Evolutionary conservation across 1,284 basidiomycete species (phyloP), one percentile per base, ranked within the genome.

Genomic region (Apiotrichum brassicae): DNA sequence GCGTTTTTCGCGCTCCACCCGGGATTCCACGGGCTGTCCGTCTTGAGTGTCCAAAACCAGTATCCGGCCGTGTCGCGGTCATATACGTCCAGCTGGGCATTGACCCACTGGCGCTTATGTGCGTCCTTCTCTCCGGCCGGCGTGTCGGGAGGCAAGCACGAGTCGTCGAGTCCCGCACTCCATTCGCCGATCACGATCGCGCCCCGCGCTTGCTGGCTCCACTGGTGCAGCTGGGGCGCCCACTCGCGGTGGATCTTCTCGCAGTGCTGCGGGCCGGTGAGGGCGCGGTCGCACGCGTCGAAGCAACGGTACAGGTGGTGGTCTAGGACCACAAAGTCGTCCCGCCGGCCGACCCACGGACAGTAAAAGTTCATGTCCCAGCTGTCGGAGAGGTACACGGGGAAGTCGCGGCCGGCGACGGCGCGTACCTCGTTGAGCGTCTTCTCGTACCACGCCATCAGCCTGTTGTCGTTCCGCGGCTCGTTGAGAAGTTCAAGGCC

Each of bases 41-140:
- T 89, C 76, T 85, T 88, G 67, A 82, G 85, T 35, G 87, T 90
- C 90, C 89, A 94, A 71, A 86, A 92, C 74, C 83, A 92, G 79
- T 81, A 87, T 3, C 89, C 89, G 0, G 80, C 82, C 50, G 85
- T 84, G 30, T 74, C 66, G 47, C 72, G 68, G 56, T 90, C 85
- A 57, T 80, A 91, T 30, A 86, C 59, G 19, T 77, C 78, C 47
- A 90, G 72, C 70, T 93, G 82, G 11, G 86, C 82, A 16, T 76
- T 68, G 4, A 85, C 76, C 58, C 81, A 89, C 16, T 74, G 75
- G 46, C 76, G 70, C 55, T 77, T 70, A 65, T 76, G 70, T 63
- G 77, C 63, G 70, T 79, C 76, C 59, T 75, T 72, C 56, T 74
- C 66, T 61, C 79, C 70, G 16, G 72, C 76, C 61, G 79, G 60